Evolutionary conservation across 2,329 filamentous ascomycete species (phyloP), one percentile per base, ranked within the genome.

Genomic region (Coleophoma crateriformis): DNA sequence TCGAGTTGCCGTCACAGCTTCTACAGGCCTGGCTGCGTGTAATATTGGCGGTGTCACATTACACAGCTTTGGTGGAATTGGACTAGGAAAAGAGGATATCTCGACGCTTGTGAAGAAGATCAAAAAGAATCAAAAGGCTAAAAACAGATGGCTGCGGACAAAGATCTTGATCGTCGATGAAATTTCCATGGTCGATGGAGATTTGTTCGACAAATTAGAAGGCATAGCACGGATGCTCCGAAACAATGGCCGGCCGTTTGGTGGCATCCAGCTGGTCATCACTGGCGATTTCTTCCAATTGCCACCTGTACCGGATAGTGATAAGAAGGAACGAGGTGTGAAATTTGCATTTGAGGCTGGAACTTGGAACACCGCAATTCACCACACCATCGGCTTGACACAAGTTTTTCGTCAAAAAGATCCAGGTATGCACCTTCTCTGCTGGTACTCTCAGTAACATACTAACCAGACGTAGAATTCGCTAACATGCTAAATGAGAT

Each of bases 211-310:
- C 72, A 99, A 99, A 67, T 78, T 99, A 15, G 90, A 95, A 54
- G 81, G 87, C 53, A 87, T 99, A 57, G 92, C 91, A 13, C 81
- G 92, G 49, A 82, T 77, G 3, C 83, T 99, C 54, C 83, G 91
- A 48, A 96, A 95, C 64, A 96, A 96, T 59, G 91, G 89, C 10
- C 81, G 89, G 10, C 88, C 94, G 0, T 99, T 96, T 74, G 95
- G 94, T 48, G 94, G 94, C 5, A 97, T 99, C 42, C 94, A 99
- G 59, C 77, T 99, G 32, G 81, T 99, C 50, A 88, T 99, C 52
- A 99, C 94, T 0, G 94, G 94, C 3, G 94, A 99, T 63, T 99
- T 99, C 70, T 99, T 99, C 68, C 94, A 99, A 66, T 72, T 99
- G 3, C 94, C 94, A 1, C 94, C 94, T 1, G 94, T 99, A 1